Evolutionary conservation across 2,329 filamentous ascomycete genomes (phyloP), one percentile per base, ranked within the genome.

Genomic region (Cordyceps pruinosa): DNA sequence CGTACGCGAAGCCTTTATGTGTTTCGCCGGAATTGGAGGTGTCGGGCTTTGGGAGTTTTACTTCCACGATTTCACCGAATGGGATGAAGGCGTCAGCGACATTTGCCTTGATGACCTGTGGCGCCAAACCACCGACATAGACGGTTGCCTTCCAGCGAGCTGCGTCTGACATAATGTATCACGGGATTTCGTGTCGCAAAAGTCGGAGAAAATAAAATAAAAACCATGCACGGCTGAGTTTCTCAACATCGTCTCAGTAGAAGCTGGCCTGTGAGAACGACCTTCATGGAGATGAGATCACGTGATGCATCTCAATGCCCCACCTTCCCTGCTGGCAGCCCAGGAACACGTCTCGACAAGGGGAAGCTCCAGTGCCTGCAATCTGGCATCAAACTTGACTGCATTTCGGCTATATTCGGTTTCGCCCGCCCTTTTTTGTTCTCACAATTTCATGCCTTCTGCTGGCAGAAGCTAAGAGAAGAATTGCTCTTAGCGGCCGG

Each of bases 1-100:
- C 89, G 70, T 99, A 97, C 58, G 92, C 94, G 72, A 97, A 99
- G 1, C 95, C 94, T 53, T 92, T 82, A 71, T 99, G 94, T 30
- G 85, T 77, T 41, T 95, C 89, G 48, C 81, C 84, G 7, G 88
- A 84, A 61, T 89, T 91, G 62, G 88, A 87, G 61, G 86, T 78
- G 68, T 96, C 92, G 58, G 90, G 88, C 72, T 94, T 95, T 21
- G 94, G 94, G 17, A 99, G 76, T 50, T 90, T 88, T 63, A 99
- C 87, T 69, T 97, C 91, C 63, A 89, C 85, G 61, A 99, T 93
- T 71, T 97, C 93, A 68, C 95, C 94, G 71, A 99, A 99, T 0
- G 95, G 94, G 58, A 99, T 83, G 75, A 99, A 99, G 56, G 92
- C 92, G 66, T 95, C 90, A 66, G 91, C 87, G 47, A 99, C 78